Conservation (phyloP, 2,329 filamentous ascomycete species). For the Fusarium multiceps region DNA sequence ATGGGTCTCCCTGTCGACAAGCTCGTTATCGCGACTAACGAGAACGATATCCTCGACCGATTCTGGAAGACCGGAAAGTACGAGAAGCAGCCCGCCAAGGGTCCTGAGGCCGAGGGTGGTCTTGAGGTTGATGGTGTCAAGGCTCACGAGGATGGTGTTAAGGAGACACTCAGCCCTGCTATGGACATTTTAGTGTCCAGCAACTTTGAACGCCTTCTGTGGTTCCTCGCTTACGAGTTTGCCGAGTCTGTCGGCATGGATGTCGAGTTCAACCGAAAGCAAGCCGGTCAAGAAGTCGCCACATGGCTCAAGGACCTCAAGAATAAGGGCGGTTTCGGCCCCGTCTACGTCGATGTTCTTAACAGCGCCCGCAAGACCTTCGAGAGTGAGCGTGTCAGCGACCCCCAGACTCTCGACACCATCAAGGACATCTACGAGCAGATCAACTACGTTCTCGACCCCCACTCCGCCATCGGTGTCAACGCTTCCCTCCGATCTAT, state of each 20-base stretch:
- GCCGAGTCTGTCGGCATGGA: constrained; percentile 69
- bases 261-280: constrained; percentile 72
- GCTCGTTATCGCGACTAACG: constrained; percentile 93
- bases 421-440: constrained; percentile 67
- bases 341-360: constrained; percentile 79
- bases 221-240: constrained; percentile 87
- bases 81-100: constrained; percentile 80
- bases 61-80: constrained; percentile 94
- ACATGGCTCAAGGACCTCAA: constrained; percentile 86
- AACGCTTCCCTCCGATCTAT: constrained; percentile 79
- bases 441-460: constrained; percentile 85
- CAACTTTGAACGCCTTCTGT: constrained; percentile 96
- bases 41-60: constrained; percentile 95
- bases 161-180: constrained; percentile 91
- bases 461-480: constrained; percentile 90
- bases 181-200: constrained; percentile 98
- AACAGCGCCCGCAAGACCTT: constrained; percentile 78
- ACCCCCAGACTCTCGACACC: constrained; percentile 74
- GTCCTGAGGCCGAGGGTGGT: constrained; percentile 69
- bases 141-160: constrained; percentile 79
- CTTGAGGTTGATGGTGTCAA: constrained; percentile 71
- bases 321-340: constrained; percentile 80
- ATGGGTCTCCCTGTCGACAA: constrained; percentile 92
- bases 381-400: constrained; percentile 79
- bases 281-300: constrained; percentile 80